A percentile compares a stretch with the other conserved stretches of the same genome.
phyloP scores from a whole-genome alignment of 2,329 filamentous ascomycete genomes.

The Penicillium hesseltinei region DNA sequence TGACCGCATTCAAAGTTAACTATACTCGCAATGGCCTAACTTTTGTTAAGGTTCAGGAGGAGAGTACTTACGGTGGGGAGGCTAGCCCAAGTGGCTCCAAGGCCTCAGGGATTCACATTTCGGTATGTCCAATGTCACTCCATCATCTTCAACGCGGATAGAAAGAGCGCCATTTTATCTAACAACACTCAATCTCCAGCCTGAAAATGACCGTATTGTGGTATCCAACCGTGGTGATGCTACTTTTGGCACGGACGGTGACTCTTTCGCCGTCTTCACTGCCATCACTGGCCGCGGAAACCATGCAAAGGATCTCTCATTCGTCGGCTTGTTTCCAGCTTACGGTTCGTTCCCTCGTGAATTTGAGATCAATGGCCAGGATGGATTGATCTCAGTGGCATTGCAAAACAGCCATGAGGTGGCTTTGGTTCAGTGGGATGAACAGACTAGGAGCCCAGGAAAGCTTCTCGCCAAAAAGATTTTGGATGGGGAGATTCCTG shows the following conservation, averaged over 20 bases:
- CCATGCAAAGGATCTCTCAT: conserved; percentile 18
- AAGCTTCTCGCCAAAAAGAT: conserved; percentile 5
- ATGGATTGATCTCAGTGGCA: conserved; percentile 52
- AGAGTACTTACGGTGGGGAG: conserved; percentile 10
- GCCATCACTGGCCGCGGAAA: conserved; percentile 4
- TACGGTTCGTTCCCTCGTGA: conserved; percentile 64
- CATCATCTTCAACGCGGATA: not conserved
- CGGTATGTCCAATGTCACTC: conserved; percentile 4
- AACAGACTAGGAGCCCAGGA: conserved; percentile 56
- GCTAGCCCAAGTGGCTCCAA: conserved; percentile 13
- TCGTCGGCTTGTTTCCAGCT: conserved; percentile 58
- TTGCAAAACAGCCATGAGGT: conserved; percentile 59
- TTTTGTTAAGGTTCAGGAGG: conserved; percentile 14
- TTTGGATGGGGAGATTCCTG: conserved; percentile 13
- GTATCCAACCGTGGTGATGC: conserved; percentile 17
- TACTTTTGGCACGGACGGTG: conserved; percentile 13
- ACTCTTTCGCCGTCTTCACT: conserved; percentile 18
- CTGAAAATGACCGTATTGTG: conserved; percentile 16
- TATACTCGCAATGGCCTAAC: conserved; percentile 12
- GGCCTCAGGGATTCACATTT: conserved; percentile 15
- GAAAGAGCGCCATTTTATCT: not conserved
- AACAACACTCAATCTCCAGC: not conserved
- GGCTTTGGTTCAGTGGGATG: conserved; percentile 58
- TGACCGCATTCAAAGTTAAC: conserved; percentile 18
- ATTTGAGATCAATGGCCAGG: conserved; percentile 62